These are phyloP conservation scores for Lathyrus aphaca DNA, from an alignment of 306 rosid genomes.

Conservation along the genomic window DNA sequence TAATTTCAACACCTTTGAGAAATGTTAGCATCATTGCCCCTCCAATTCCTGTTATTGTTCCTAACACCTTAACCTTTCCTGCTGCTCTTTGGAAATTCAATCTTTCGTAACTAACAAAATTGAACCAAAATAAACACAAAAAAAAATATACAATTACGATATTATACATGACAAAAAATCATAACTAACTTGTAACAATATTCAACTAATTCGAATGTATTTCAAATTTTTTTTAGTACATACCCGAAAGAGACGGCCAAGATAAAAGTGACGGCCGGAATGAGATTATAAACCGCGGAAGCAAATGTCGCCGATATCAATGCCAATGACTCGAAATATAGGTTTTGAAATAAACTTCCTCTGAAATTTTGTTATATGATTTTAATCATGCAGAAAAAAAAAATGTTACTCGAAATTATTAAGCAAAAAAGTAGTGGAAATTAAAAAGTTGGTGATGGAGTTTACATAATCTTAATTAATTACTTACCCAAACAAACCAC, in stretches of 20 bases:
- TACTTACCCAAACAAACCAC: slow-evolving; percentile 64
- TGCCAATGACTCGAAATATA: slow-evolving; percentile 40
- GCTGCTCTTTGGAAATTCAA: slow-evolving; percentile 28
- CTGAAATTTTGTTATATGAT: slow-evolving; percentile 23
- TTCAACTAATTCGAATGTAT: neutral
- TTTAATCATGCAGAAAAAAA: neutral
- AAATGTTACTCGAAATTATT: neutral
- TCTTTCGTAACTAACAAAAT: slow-evolving; percentile 21
- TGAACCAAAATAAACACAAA: neutral
- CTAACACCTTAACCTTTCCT: slow-evolving; percentile 48
- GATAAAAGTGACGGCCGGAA: slow-evolving; percentile 51
- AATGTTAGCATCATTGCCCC: slow-evolving; percentile 51
- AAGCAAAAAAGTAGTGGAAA: neutral
- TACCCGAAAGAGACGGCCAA: slow-evolving; percentile 46
- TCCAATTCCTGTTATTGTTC: slow-evolving; percentile 46
- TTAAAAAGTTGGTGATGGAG: neutral
- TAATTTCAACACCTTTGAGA: slow-evolving; percentile 46
- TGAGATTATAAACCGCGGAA: slow-evolving; percentile 46
- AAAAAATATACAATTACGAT: neutral
- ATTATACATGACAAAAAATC: no score
- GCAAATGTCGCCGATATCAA: slow-evolving; percentile 50
- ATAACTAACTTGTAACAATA: no score
- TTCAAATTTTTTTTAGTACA: neutral
- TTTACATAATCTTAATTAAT: slow-evolving; percentile 10
- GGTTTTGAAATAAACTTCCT: slow-evolving; percentile 51